Base-by-base conservation (phyloP, 805 yeast species). In the Candida hungchunana region DNA sequence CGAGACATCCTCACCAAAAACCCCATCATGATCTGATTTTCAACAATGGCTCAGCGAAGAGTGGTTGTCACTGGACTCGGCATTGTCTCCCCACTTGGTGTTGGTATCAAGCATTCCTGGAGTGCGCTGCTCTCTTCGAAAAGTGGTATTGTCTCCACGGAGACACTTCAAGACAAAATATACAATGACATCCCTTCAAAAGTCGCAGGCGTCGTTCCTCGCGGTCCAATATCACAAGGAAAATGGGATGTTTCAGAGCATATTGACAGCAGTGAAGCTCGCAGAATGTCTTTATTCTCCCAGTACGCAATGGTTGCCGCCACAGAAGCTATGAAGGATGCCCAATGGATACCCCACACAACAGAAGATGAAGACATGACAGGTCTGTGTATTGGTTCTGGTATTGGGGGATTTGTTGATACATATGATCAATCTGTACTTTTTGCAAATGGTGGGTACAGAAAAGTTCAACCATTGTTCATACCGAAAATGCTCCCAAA, bases 11-110 rank as follows among this genome's bases (percentile, higher is more conserved):
- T n/a, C n/a, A n/a, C n/a, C n/a, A n/a, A n/a, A n/a, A n/a, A n/a
- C n/a, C n/a, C n/a, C n/a, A n/a, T n/a, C n/a, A n/a, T n/a, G n/a
- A n/a, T n/a, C n/a, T n/a, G n/a, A n/a, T n/a, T n/a, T n/a, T n/a
- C 26, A 12, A 25, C 5, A 8, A 46, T 46, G 50, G 41, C 48
- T 11, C 42, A 39, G 12, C 33, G 42, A 31, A 34, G 96, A 59
- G 95, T 90, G 0, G 97, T 90, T 1, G 81, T 90, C 1, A 93
- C 98, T 0, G 98, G 98, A 0, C 55, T 93, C 7, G 97, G 97
- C 0, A 62, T 84, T 18, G 74, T 89, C 1, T 76, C 93, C 0
- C 98, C 98, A 0, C 62, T 93, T 4, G 97, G 97, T 0, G 77
- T 77, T 6, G 89, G 88, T 1, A 71, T 67, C 4, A 50, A 50